Evolutionary conservation across 1,139 yeast species (phyloP).

Genomic region (Lodderomyces margitis): DNA sequence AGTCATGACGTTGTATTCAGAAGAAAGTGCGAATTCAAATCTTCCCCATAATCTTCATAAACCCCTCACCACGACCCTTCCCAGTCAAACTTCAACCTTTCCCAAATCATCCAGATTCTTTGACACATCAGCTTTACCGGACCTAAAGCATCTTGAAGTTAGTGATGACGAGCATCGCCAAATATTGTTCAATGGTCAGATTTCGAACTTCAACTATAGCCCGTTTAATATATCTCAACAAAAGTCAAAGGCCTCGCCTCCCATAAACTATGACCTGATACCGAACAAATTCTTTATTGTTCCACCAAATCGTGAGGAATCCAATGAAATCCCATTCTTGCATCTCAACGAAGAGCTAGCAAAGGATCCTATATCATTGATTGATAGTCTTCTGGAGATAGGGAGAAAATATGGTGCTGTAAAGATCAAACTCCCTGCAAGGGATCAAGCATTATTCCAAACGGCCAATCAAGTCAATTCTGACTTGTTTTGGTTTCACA

Average conservation of each 20-base stretch:
- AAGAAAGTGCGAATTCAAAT: background rate
- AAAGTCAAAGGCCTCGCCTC: slow-evolving; percentile 39
- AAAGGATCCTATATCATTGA: slow-evolving; percentile 49
- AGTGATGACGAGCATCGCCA: slow-evolving; percentile 20
- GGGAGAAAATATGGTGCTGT: slow-evolving; percentile 70
- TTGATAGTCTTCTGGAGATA: slow-evolving; percentile 42
- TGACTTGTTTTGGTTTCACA: slow-evolving; percentile 17
- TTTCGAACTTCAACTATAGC: slow-evolving; percentile 35
- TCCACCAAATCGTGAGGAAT: slow-evolving; percentile 7
- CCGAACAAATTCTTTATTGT: slow-evolving; percentile 28
- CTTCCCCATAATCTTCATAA: background rate
- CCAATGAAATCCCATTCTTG: slow-evolving; percentile 45
- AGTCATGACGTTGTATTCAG: background rate
- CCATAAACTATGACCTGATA: slow-evolving; percentile 34
- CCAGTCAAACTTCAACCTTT: slow-evolving; percentile 16
- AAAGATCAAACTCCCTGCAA: slow-evolving; percentile 58
- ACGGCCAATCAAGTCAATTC: slow-evolving; percentile 15
- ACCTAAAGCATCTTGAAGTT: slow-evolving; percentile 25
- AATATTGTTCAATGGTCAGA: slow-evolving; percentile 26
- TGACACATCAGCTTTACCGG: slow-evolving; percentile 27
- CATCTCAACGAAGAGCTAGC: slow-evolving; percentile 41
- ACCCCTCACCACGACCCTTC: background rate
- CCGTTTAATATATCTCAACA: slow-evolving; percentile 46
- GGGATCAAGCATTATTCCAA: slow-evolving; percentile 27
- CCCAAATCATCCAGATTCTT: slow-evolving; percentile 40